Conservation (phyloP, 2,329 filamentous ascomycete genomes). For the Onygena corvina region DNA sequence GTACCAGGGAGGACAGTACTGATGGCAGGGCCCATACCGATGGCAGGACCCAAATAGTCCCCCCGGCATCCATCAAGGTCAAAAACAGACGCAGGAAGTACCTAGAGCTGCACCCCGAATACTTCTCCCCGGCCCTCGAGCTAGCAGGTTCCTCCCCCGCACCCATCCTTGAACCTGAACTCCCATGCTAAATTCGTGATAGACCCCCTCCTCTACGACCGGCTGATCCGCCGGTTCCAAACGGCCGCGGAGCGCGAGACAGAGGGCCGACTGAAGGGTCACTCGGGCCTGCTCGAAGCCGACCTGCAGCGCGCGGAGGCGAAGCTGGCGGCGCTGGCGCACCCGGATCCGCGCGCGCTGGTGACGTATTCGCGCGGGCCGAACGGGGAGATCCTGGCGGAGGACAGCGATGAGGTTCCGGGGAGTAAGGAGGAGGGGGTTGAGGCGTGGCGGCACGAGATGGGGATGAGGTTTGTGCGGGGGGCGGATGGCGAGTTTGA, state of each 20-base stretch:
- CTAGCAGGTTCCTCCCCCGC: slow-evolving; percentile 41
- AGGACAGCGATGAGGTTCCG: slow-evolving; percentile 47
- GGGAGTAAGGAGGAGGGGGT: slow-evolving; percentile 53
- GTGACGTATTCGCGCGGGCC: slow-evolving; percentile 41
- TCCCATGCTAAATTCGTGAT: slow-evolving; percentile 9
- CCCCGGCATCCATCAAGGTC: slow-evolving; percentile 38
- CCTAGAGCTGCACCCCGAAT: slow-evolving; percentile 58
- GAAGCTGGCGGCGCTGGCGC: slow-evolving; percentile 52
- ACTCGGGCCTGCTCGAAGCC: slow-evolving; percentile 64
- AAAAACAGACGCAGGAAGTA: slow-evolving; percentile 72
- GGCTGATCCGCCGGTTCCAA: slow-evolving; percentile 65
- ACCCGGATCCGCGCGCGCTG: slow-evolving; percentile 41
- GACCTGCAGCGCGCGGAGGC: slow-evolving; percentile 66
- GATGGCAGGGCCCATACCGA: no score
- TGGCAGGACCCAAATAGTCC: no score
- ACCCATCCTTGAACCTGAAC: slow-evolving; percentile 4
- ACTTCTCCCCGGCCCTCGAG: slow-evolving; percentile 53
- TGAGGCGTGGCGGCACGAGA: slow-evolving; percentile 57
- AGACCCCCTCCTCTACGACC: slow-evolving; percentile 74
- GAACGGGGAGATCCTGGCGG: slow-evolving; percentile 45
- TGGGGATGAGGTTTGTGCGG: slow-evolving; percentile 60
- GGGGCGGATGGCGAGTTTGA: slow-evolving; percentile 71
- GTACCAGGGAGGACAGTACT: slow-evolving; percentile 6
- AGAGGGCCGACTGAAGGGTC: slow-evolving; percentile 63
- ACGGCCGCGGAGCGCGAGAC: slow-evolving; percentile 59